Conservation (phyloP, 139 green algal genomes). For the Chlorella sp. region DNA sequence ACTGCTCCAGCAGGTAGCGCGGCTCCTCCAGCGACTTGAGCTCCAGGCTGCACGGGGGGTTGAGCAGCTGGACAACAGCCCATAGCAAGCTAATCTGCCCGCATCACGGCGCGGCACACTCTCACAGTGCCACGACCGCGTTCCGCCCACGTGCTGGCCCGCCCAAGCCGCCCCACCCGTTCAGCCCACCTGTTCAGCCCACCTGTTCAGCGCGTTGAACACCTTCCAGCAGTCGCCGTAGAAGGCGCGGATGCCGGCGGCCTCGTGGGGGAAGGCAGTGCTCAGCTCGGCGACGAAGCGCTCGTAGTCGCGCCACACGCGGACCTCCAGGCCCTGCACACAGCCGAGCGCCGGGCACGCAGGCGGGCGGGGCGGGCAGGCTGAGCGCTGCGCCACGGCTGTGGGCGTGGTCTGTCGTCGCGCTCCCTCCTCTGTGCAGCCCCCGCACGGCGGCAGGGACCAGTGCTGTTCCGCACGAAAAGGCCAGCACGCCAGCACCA, state of each 20-base stretch:
- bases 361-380: no score
- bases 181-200: no score
- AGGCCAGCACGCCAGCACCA: background rate
- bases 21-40: constrained; percentile 95
- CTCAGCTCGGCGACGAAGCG: constrained; percentile 88
- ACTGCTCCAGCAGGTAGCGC: constrained; percentile 85
- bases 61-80: background rate
- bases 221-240: constrained; percentile 94
- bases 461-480: background rate
- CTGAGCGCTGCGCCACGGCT: no score
- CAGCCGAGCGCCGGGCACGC: no score
- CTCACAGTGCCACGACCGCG: no score
- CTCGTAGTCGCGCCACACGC: constrained; percentile 89
- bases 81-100: no score
- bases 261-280: constrained; percentile 84
- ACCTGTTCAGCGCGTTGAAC: no score
- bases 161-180: constrained; percentile 6
- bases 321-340: constrained; percentile 71
- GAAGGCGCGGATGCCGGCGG: constrained; percentile 82
- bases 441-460: background rate
- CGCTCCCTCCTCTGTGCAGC: no score
- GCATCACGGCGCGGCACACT: no score
- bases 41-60: constrained; percentile 56
- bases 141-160: no score
- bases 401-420: no score